Conservation (phyloP, 2,329 filamentous ascomycete species). For the Thelonectria discophora region DNA sequence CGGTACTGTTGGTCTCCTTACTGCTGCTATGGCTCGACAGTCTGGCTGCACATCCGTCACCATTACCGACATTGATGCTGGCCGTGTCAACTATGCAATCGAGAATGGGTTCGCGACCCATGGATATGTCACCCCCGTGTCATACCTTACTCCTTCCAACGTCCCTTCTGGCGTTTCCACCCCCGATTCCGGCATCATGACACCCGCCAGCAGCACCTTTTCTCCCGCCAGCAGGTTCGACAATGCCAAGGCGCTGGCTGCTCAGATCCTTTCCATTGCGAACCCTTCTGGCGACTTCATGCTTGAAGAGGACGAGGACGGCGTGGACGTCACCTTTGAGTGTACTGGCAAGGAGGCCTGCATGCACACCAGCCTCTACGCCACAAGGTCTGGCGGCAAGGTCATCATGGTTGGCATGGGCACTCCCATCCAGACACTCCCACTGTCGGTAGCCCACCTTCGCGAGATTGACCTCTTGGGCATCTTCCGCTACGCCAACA, state of each 20-base stretch:
- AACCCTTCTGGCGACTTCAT: conserved; percentile 40
- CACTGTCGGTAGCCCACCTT: conserved; percentile 75
- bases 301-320: conserved; percentile 69
- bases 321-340: conserved; percentile 77
- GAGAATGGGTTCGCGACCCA: conserved; percentile 67
- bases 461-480: conserved; percentile 82
- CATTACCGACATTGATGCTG: conserved; percentile 67
- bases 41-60: conserved; percentile 68
- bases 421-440: conserved; percentile 77
- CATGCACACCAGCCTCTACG: conserved; percentile 79
- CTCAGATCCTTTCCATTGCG: conserved; percentile 58
- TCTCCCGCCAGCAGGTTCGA: conserved; percentile 60
- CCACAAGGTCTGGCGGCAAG: conserved; percentile 74
- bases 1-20: conserved; percentile 70
- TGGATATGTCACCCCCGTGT: conserved; percentile 61
- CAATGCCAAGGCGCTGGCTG: conserved; percentile 58
- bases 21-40: conserved; percentile 68
- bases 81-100: conserved; percentile 68
- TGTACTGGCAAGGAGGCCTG: conserved; percentile 80
- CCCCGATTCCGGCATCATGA: conserved; percentile 50
- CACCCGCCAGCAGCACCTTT: conserved; percentile 57
- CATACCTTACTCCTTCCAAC: conserved; percentile 54
- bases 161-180: conserved; percentile 60
- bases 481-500: conserved; percentile 81
- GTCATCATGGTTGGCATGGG: conserved; percentile 84